Evolutionary conservation across 805 yeast genomes (phyloP), one percentile per base, ranked within the genome.

Genomic region (Blastobotrys terrestris): DNA sequence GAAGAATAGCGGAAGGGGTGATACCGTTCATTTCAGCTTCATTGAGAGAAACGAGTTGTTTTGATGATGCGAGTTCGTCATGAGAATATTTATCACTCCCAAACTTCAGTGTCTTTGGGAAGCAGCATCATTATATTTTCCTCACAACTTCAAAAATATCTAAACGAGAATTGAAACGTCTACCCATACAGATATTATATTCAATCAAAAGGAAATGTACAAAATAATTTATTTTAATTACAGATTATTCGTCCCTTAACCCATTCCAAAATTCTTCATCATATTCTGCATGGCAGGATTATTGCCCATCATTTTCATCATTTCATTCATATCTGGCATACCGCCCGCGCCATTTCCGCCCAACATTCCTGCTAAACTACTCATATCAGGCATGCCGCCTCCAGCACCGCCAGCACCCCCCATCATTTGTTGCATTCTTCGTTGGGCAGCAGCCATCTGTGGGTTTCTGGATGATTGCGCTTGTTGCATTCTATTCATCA

Each of bases 321-420:
- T 75, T 55, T 80, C 77, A 54, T 76, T 71, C 81, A 82, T 78
- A 60, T 77, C 79, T n/a, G 85, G 85, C 84, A 81, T 80, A 16
- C 88, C 88, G 35, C 78, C 80, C 8, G 69, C 77, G 40, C 67
- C 70, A 49, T 49, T 31, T 2, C 69, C 69, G 13, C 67, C 66
- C 13, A 50, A 59, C 57, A 73, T 74, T 35, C 86, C 87, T 40
- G 44, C 16, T 19, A 43, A 8, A 48, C 88, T 88, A 72, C 86
- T 79, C 63, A 81, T 69, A 45, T 74, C 75, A n/a, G 74, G 73
- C 77, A 79, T 53, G 31, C 63, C 65, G 19, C 67, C 78, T 60
- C 70, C 76, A 39, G 26, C 45, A 58, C 61, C 83, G 59, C 60
- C 82, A 65, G 56, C 75, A 71, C 72, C 77, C 70, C 71, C 80